Conservation (phyloP, 371 early-diverging fungal species). For the Phascolomyces articulosus region DNA sequence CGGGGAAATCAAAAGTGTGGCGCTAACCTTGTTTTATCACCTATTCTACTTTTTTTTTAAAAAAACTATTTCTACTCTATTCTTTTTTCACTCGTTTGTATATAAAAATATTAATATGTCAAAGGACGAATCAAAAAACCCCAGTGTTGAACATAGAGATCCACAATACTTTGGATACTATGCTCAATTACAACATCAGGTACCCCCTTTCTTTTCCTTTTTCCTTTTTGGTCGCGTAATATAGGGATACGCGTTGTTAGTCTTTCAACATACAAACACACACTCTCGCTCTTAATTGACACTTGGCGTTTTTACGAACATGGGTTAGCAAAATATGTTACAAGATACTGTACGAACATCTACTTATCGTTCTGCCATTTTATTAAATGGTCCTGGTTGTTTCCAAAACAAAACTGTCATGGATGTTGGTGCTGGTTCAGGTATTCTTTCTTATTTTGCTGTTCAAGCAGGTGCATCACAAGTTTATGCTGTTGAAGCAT, state of each 20-base stretch:
- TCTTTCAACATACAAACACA: no score
- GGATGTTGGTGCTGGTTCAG: constrained; percentile 96
- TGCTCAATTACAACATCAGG: constrained; percentile 95
- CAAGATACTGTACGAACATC: constrained; percentile 93
- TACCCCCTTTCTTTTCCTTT: constrained; percentile 25
- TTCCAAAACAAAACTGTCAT: constrained; percentile 85
- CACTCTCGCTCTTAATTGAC: no score
- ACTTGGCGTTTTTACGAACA: not conserved
- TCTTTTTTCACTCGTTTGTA: not conserved
- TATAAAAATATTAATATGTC: constrained; percentile 2
- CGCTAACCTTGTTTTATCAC: no score
- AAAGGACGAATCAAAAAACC: constrained; percentile 20
- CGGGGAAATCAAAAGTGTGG: no score
- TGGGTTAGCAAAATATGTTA: constrained; percentile 93
- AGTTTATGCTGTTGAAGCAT: constrained; percentile 96
- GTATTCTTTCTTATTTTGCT: constrained; percentile 95
- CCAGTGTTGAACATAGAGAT: constrained; percentile 72
- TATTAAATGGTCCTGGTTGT: constrained; percentile 70
- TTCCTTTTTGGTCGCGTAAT: no score
- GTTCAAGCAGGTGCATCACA: constrained; percentile 90
- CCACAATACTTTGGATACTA: constrained; percentile 93
- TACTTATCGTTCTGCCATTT: constrained; percentile 92
- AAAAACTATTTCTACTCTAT: not conserved
- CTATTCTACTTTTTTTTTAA: constrained; percentile 8
- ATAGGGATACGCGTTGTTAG: no score